A percentile compares a stretch with the other conserved stretches of the same genome.
Evolutionary conservation across 2,329 filamentous ascomycete genomes (phyloP).

Genomic region (Diaporthe batatas): DNA sequence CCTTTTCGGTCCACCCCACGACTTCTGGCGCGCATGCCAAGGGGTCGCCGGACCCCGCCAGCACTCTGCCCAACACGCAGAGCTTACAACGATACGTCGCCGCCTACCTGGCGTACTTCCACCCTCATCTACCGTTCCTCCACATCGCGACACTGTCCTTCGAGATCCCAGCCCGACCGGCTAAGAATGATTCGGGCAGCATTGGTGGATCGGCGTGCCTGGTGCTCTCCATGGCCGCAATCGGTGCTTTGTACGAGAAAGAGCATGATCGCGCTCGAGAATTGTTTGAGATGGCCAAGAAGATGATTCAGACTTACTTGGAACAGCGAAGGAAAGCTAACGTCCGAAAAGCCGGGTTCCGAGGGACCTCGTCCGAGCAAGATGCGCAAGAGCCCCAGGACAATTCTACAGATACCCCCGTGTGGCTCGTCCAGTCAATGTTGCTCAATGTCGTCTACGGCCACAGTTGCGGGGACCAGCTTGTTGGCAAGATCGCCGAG

Average conservation of each 20-base stretch:
- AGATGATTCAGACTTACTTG: conserved; percentile 92
- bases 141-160: conserved; percentile 94
- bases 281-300: conserved; percentile 92
- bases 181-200: conserved; percentile 70
- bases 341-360: conserved; percentile 74
- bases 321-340: conserved; percentile 92
- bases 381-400: conserved; percentile 62
- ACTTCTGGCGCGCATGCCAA: conserved; percentile 67
- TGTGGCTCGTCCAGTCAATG: conserved; percentile 98
- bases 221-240: conserved; percentile 88
- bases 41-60: conserved; percentile 52
- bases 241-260: conserved; percentile 81
- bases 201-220: conserved; percentile 87
- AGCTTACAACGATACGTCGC: conserved; percentile 92
- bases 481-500: conserved; percentile 89
- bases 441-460: conserved; percentile 95
- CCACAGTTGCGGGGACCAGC: conserved; percentile 93
- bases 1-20: conserved; percentile 67
- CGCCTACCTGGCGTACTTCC: conserved; percentile 91
- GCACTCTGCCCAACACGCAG: conserved; percentile 80
- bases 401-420: conserved; percentile 79
- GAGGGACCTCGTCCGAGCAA: conserved; percentile 63
- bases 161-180: conserved; percentile 78
- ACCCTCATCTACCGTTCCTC: conserved; percentile 94
- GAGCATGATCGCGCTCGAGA: conserved; percentile 85